Conservation (phyloP, 1,139 yeast genomes). For the Yamadazyma aaseri region DNA sequence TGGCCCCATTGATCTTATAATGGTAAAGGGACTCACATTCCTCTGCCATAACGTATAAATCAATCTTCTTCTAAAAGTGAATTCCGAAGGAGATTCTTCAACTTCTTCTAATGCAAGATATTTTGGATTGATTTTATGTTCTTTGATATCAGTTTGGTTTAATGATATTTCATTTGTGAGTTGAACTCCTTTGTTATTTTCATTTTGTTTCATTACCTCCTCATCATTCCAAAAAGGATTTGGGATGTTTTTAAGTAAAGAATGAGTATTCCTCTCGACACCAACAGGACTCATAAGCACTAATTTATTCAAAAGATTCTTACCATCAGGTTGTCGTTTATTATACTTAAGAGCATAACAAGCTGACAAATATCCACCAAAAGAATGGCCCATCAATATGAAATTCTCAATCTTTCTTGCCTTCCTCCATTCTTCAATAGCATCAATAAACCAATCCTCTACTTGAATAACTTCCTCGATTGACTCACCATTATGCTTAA, state of each 20-base stretch:
- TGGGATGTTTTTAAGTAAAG: conserved; percentile 26
- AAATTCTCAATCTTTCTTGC: conserved; percentile 56
- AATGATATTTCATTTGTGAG: conserved; percentile 12
- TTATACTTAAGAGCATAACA: conserved; percentile 72
- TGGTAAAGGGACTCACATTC: conserved; percentile 38
- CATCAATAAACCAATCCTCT: conserved; percentile 75
- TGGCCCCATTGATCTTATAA: conserved; percentile 39
- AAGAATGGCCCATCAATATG: conserved; percentile 83
- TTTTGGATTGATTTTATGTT: conserved; percentile 13
- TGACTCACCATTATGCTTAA: conserved; percentile 26
- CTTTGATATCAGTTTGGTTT: conserved; percentile 4
- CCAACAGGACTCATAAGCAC: conserved; percentile 49
- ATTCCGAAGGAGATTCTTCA: conserved; percentile 12
- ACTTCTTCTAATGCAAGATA: conserved; percentile 9
- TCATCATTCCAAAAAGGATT: conserved; percentile 19
- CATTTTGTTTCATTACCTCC: conserved; percentile 31
- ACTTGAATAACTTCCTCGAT: conserved; percentile 40
- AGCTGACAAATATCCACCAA: conserved; percentile 86
- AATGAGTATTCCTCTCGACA: conserved; percentile 36
- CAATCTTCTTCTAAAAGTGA: conserved; percentile 22
- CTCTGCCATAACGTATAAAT: conserved; percentile 35
- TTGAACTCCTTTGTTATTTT: conserved; percentile 21
- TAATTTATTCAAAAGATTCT: conserved; percentile 35
- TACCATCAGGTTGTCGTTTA: conserved; percentile 26
- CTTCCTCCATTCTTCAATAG: conserved; percentile 82